Evolutionary conservation across 768 basidiomycete species (phyloP).

Genomic region (Suillus decipiens): DNA sequence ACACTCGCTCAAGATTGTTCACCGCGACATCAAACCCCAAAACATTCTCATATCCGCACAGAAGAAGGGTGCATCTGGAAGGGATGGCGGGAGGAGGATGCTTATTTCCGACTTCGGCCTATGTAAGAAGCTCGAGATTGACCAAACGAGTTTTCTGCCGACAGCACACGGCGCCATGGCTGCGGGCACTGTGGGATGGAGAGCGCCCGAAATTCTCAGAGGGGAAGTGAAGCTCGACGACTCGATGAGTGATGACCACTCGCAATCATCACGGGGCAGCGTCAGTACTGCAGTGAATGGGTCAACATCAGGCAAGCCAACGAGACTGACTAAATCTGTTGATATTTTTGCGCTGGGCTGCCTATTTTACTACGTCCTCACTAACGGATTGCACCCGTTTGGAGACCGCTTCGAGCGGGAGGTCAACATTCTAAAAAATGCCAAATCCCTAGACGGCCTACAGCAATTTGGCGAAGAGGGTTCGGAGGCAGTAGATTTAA

Average conservation of each 20-base stretch:
- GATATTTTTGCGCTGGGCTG: slow-evolving; percentile 98
- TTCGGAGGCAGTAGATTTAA: slow-evolving; percentile 84
- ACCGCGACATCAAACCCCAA: slow-evolving; percentile 98
- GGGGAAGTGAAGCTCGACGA: slow-evolving; percentile 95
- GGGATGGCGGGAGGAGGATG: slow-evolving; percentile 65
- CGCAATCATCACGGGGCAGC: slow-evolving; percentile 68
- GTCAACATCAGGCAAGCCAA: slow-evolving; percentile 46
- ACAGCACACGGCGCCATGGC: slow-evolving; percentile 87
- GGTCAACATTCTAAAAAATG: slow-evolving; percentile 86
- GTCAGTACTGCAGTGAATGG: slow-evolving; percentile 47
- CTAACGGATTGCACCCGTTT: slow-evolving; percentile 90
- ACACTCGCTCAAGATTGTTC: slow-evolving; percentile 93
- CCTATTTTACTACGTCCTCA: slow-evolving; percentile 90
- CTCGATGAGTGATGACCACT: slow-evolving; percentile 58
- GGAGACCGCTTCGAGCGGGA: slow-evolving; percentile 94
- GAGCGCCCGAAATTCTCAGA: slow-evolving; percentile 93
- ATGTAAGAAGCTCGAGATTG: slow-evolving; percentile 92
- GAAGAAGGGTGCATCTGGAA: slow-evolving; percentile 49
- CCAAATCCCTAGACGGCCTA: slow-evolving; percentile 68
- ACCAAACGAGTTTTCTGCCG: slow-evolving; percentile 95
- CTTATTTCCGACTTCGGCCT: slow-evolving; percentile 96
- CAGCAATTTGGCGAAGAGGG: slow-evolving; percentile 91
- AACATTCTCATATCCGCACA: slow-evolving; percentile 88
- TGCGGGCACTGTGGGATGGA: slow-evolving; percentile 95
- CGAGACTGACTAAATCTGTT: slow-evolving; percentile 89